Base-by-base conservation (phyloP, 495 filamentous ascomycete species). In the Lophiotrema nucula region DNA sequence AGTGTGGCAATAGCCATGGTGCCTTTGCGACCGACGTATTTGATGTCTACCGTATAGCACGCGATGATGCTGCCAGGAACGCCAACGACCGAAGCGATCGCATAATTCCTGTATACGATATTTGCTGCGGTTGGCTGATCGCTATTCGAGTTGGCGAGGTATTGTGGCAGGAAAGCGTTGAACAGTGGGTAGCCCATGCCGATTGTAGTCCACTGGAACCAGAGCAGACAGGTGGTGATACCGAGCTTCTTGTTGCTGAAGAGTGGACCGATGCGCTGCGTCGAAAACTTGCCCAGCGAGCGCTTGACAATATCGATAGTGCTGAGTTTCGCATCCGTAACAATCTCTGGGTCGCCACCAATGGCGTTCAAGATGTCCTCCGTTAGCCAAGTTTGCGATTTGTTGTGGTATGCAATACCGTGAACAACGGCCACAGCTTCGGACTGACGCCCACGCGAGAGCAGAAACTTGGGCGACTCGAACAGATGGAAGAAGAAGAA, bases 101-200 rank as follows among this genome's bases (percentile, higher is more conserved):
- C 75, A 66, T 83, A 81, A 67, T 85, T 83, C 49, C 82, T 81
- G 70, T 85, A 85, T 21, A 77, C 75, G 53, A 74, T 75, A 60
- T 70, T 74, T 53, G 72, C 72, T 1, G 76, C 69, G 53, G 70
- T 76, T 6, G 63, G 49, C 21, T 47, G 60, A 46, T 50, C 44
- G 12, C 71, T 70, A 11, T 76, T 77, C 5, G 69, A 62, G 19
- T 76, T 69, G 27, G 70, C 59, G 19, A 84, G 75, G 60, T 84
- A 84, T 47, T 83, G 79, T 2, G 82, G 81, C 43, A 70, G 45
- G 50, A 67, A 70, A 25, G 56, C 53, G 49, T 62, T 64, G 55
- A 53, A 70, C 4, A 70, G 64, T 25, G 64, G 68, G 24, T 62
- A 69, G 3, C 41, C 68, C 53, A 70, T 57, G 2, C 68, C 68